A percentile compares a stretch with the other conserved stretches of the same genome.
Conservation (phyloP, 208 protist genomes). For the Porcisia deanei region DNA sequence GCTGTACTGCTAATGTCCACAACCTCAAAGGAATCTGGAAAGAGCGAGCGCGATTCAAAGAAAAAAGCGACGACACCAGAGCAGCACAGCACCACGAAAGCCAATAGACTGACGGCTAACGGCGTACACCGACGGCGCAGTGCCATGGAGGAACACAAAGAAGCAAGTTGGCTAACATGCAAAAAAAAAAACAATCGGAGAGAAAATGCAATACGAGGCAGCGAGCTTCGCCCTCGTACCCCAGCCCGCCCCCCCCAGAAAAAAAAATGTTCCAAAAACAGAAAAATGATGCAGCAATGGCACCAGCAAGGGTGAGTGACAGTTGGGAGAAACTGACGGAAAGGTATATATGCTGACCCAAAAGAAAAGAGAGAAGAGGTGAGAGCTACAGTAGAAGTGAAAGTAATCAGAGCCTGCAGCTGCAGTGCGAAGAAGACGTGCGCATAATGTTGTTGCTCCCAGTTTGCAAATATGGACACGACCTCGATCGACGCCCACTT, state of each 20-base stretch:
- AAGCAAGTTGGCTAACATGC: neutral
- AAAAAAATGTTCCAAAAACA: too few species aligned
- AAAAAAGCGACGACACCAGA: neutral
- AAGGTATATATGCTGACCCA: too few species aligned
- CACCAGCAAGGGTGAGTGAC: too few species aligned
- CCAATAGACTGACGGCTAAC: neutral
- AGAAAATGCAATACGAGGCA: neutral
- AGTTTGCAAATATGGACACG: neutral
- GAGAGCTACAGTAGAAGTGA: too few species aligned
- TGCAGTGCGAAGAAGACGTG: neutral
- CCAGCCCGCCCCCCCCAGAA: too few species aligned
- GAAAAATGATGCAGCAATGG: too few species aligned
- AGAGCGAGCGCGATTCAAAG: slow-evolving; percentile 13
- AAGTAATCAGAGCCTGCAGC: neutral
- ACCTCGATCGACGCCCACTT: neutral
- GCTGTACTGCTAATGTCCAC: slow-evolving; percentile 18
- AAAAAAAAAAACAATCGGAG: neutral
- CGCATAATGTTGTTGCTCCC: neutral
- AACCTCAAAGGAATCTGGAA: slow-evolving; percentile 11
- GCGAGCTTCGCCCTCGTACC: too few species aligned
- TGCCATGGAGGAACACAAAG: neutral
- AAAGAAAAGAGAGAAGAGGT: too few species aligned
- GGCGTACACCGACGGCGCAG: too few species aligned
- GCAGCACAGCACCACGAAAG: neutral
- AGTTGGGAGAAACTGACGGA: too few species aligned